Percentiles rank a stretch among this genome's conserved stretches.
Conservation (phyloP, 2,329 filamentous ascomycete genomes). For the Fusarium brevicatenulatum region DNA sequence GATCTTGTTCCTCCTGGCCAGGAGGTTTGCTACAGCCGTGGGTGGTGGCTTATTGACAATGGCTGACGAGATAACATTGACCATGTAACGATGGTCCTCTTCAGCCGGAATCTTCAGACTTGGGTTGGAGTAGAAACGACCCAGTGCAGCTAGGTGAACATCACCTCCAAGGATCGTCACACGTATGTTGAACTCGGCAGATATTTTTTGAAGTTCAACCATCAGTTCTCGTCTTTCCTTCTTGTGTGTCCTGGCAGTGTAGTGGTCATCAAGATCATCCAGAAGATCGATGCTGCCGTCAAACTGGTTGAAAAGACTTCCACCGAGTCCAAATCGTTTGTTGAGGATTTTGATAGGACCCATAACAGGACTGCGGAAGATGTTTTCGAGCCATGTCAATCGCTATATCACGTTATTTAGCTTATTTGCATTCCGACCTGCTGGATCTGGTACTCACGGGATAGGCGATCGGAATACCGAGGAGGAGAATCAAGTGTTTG, state of each 20-base stretch:
- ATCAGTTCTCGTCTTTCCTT: slow-evolving; percentile 83
- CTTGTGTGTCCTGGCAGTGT: slow-evolving; percentile 93
- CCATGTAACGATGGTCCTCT: slow-evolving; percentile 92
- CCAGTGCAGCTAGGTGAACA: slow-evolving; percentile 90
- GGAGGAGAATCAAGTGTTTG: slow-evolving; percentile 85
- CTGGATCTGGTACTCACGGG: slow-evolving; percentile 62
- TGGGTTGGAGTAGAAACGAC: slow-evolving; percentile 93
- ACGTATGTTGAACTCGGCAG: slow-evolving; percentile 86
- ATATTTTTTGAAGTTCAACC: slow-evolving; percentile 82
- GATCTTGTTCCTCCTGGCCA: slow-evolving; percentile 89
- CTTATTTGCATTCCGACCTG: background rate
- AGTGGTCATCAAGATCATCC: slow-evolving; percentile 95
- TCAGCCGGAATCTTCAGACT: slow-evolving; percentile 80
- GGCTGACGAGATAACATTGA: slow-evolving; percentile 91
- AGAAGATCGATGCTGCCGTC: slow-evolving; percentile 93
- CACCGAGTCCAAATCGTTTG: slow-evolving; percentile 86
- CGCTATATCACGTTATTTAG: slow-evolving; percentile 59
- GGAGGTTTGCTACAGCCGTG: slow-evolving; percentile 85
- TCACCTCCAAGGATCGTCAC: slow-evolving; percentile 94
- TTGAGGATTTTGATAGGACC: slow-evolving; percentile 90
- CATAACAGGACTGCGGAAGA: slow-evolving; percentile 86
- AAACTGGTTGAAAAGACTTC: slow-evolving; percentile 90
- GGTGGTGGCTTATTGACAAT: slow-evolving; percentile 97
- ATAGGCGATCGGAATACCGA: slow-evolving; percentile 89
- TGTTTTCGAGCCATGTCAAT: slow-evolving; percentile 95